Conservation (phyloP, 2,329 filamentous ascomycete species). For the Pseudocercospora vitis region DNA sequence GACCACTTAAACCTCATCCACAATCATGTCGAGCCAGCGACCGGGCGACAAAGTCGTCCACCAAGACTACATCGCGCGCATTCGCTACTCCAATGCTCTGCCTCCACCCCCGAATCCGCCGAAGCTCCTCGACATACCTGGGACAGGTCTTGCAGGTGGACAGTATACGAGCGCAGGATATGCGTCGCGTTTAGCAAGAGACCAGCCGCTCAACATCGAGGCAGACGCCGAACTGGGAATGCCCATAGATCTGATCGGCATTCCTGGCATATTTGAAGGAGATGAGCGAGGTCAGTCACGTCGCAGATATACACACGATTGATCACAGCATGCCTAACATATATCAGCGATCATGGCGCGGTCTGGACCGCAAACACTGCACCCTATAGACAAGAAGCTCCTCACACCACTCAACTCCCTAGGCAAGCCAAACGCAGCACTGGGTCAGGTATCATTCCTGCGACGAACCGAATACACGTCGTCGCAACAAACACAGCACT, state of each 20-base stretch:
- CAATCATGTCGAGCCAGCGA: constrained; percentile 31
- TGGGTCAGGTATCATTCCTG: constrained; percentile 84
- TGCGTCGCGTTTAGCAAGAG: constrained; percentile 81
- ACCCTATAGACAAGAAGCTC: constrained; percentile 80
- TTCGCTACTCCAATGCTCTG: constrained; percentile 92
- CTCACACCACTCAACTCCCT: constrained; percentile 80
- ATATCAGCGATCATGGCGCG: constrained; percentile 59
- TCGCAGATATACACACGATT: not conserved
- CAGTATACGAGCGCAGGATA: constrained; percentile 91
- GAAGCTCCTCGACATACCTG: constrained; percentile 95
- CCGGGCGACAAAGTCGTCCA: constrained; percentile 55
- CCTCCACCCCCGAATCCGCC: constrained; percentile 92
- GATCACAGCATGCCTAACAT: constrained; percentile 23
- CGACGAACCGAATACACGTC: constrained; percentile 95
- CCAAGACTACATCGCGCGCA: constrained; percentile 95
- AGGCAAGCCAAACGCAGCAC: constrained; percentile 75
- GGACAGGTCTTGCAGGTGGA: constrained; percentile 79
- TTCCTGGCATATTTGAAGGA: constrained; percentile 91
- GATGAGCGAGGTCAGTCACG: constrained; percentile 79
- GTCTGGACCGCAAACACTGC: constrained; percentile 67
- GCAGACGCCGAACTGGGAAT: constrained; percentile 97
- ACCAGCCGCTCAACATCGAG: constrained; percentile 94
- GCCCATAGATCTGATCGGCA: constrained; percentile 91
- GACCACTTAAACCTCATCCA: not conserved
- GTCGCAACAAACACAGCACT: constrained; percentile 46